Base-by-base conservation (phyloP, 208 protist genomes). In the Wallacemonas sp. region DNA sequence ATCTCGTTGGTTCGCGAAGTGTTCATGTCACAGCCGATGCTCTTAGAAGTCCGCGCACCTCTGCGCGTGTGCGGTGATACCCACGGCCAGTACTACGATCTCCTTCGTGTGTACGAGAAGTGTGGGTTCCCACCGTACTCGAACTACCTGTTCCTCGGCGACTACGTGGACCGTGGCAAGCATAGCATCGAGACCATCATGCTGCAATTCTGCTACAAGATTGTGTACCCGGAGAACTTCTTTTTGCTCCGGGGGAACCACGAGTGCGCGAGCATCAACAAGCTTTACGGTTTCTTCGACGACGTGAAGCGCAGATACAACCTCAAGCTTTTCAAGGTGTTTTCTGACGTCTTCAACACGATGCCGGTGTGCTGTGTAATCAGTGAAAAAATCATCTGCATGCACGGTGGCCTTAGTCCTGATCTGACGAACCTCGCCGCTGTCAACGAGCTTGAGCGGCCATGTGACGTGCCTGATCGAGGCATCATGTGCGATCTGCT, bases 201-300 rank as follows among this genome's bases (percentile, higher is more conserved):
- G 23, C 64, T 97, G 1, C 77, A 97, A 29, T 85, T 93, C 34
- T 87, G 89, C 26, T 98, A 98, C 84, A 99, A 99, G 79, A 88
- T 98, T 74, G 90, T 96, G 67, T 98, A 97, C 71, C 96, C 95
- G 23, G 93, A 98, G 66, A 98, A 98, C 72, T 99, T 99, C 76
- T 99, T 99, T 74, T 75, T 99, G 19, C 85, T 99, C 1, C 83
- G 98, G 39, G 98, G 98, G 23, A 99, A 99, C 76, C 98, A 99
- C 76, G 98, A 99, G 74, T 99, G 95, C 68, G 96, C 96, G 0
- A 96, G 87, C 34, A 99, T 99, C 76, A 99, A 99, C 71, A 75
- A 96, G 57, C 97, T 99, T 54, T 99, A 99, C 74, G 98, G 98
- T 36, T 99, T 99, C 78, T 99, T 99, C 69, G 97, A 99, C 55